Evolutionary conservation across 805 yeast species (phyloP).

Genomic region (Lipomyces japonicus): DNA sequence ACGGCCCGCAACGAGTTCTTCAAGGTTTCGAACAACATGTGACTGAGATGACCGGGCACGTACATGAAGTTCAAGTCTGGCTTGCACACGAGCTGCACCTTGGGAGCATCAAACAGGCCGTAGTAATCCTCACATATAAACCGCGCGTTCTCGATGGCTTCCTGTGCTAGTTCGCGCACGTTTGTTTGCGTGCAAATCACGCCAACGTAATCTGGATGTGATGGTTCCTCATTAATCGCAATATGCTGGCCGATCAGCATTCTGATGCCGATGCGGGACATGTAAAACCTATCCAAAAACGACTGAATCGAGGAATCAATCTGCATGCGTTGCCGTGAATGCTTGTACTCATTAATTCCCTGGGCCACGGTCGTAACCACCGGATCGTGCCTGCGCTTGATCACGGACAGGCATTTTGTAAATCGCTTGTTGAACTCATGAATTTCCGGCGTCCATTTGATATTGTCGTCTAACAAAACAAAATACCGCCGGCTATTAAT

Average conservation of each 20-base stretch:
- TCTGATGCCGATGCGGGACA: conserved; percentile 87
- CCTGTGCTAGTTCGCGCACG: conserved; percentile 76
- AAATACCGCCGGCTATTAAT: conserved; percentile 44
- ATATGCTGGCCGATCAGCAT: conserved; percentile 95
- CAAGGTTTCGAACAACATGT: conserved; percentile 83
- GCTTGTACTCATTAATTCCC: conserved; percentile 89
- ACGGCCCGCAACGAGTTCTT: conserved; percentile 87
- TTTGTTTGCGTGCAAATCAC: conserved; percentile 83
- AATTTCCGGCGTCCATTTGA: conserved; percentile 71
- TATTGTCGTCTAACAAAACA: conserved; percentile 49
- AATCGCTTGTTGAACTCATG: conserved; percentile 66
- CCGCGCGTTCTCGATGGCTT: conserved; percentile 85
- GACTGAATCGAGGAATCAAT: conserved; percentile 73
- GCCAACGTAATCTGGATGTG: conserved; percentile 70
- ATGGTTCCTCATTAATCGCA: conserved; percentile 68
- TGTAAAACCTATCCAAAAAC: conserved; percentile 79
- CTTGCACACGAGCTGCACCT: conserved; percentile 73
- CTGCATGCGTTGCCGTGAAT: conserved; percentile 42
- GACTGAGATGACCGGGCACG: conserved; percentile 89
- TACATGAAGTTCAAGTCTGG: conserved; percentile 78
- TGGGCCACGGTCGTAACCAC: conserved; percentile 80
- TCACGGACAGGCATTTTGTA: conserved; percentile 60
- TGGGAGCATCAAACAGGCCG: conserved; percentile 81
- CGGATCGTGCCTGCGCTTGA: conserved; percentile 84
- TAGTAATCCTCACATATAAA: conserved; percentile 89